Conservation (phyloP, 2,329 filamentous ascomycete genomes). For the Paramyrothecium roridum region DNA sequence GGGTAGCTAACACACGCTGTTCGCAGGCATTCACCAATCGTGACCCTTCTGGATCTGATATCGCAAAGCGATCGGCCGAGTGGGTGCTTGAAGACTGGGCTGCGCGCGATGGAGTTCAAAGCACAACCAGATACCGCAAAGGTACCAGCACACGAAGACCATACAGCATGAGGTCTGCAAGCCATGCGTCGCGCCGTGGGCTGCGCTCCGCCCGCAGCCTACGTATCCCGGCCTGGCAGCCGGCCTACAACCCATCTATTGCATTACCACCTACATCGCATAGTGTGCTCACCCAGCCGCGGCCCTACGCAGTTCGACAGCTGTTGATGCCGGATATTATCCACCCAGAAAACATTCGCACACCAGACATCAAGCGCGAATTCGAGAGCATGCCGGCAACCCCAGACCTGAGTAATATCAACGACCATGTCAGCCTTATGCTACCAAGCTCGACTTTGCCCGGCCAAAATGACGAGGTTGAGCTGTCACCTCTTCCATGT, state of each 20-base stretch:
- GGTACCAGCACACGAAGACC: slow-evolving; percentile 12
- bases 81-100: slow-evolving; percentile 77
- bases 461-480: not conserved
- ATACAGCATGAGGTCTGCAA: slow-evolving; percentile 8
- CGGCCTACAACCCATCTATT: slow-evolving; percentile 14
- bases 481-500: not conserved
- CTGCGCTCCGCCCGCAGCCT: slow-evolving; percentile 7
- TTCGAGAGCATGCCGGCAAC: not conserved
- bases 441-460: not conserved
- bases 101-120: slow-evolving; percentile 69
- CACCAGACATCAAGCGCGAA: not conserved
- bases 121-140: slow-evolving; percentile 77
- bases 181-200: not conserved
- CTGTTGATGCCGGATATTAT: slow-evolving; percentile 17
- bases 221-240: slow-evolving; percentile 18
- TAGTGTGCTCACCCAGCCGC: slow-evolving; percentile 7
- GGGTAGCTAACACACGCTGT: not conserved
- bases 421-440: not conserved
- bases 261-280: slow-evolving; percentile 15
- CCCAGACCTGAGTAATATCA: not conserved
- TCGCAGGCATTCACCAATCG: slow-evolving; percentile 40
- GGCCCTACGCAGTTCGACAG: slow-evolving; percentile 8
- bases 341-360: slow-evolving; percentile 2
- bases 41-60: slow-evolving; percentile 15
- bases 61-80: slow-evolving; percentile 63